A percentile compares a stretch with the other conserved stretches of the same genome.
Conservation (phyloP, 2,329 filamentous ascomycete genomes). For the Fonsecaea multimorphosa region DNA sequence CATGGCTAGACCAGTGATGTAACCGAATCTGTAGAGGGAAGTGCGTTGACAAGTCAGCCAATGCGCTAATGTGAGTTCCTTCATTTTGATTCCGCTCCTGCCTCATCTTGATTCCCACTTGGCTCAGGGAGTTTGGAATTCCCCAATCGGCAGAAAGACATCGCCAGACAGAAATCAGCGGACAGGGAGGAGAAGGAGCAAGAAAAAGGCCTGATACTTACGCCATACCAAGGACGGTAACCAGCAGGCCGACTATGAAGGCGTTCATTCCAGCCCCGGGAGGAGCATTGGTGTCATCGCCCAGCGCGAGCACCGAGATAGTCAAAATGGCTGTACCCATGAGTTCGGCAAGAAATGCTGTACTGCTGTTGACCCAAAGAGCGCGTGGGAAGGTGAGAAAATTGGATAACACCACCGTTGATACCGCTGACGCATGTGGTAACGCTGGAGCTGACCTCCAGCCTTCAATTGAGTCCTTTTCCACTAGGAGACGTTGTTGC, state of each 20-base stretch:
- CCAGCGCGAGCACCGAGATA: slow-evolving; percentile 53
- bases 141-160: not conserved
- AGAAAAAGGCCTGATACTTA: not conserved
- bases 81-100: not conserved
- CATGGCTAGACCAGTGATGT: slow-evolving; percentile 56
- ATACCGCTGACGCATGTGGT: not conserved
- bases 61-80: not conserved
- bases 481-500: not conserved
- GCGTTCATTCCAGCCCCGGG: slow-evolving; percentile 60
- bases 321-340: slow-evolving; percentile 51
- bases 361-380: slow-evolving; percentile 46
- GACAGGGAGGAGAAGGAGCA: not conserved
- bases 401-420: slow-evolving; percentile 38
- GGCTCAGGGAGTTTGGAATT: not conserved
- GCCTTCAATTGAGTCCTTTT: not conserved
- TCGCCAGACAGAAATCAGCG: not conserved
- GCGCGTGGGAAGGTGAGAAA: slow-evolving; percentile 56
- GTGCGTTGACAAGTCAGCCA: not conserved
- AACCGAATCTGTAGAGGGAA: slow-evolving; percentile 45
- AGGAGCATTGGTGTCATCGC: slow-evolving; percentile 56
- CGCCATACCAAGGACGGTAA: slow-evolving; percentile 44
- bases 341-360: slow-evolving; percentile 58
- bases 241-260: slow-evolving; percentile 56
- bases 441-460: not conserved
- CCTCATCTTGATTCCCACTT: not conserved